Evolutionary conservation across 2,329 filamentous ascomycete species (phyloP).

Genomic region (Cercospora sojina): DNA sequence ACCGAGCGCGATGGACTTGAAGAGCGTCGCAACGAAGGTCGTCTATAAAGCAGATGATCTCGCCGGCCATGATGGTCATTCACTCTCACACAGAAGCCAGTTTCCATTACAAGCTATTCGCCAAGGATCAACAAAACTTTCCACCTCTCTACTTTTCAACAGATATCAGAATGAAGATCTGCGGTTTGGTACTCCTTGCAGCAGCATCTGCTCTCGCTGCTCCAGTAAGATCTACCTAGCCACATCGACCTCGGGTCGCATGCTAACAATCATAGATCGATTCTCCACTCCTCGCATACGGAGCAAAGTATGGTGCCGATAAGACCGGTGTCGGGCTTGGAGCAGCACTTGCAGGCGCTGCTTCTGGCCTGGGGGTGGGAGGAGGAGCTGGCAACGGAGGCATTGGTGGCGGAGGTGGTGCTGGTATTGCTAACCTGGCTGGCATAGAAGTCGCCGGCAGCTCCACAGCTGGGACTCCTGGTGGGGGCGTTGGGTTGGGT

Average conservation of each 20-base stretch:
- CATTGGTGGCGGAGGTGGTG: slow-evolving; percentile 7
- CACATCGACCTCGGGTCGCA: no score
- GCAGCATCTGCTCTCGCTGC: slow-evolving; percentile 9
- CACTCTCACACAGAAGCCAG: background rate
- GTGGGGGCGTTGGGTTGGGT: slow-evolving; percentile 10
- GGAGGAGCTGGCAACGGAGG: slow-evolving; percentile 17
- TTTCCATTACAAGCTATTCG: background rate
- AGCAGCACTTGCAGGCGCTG: background rate
- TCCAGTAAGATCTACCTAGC: background rate
- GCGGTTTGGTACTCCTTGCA: background rate
- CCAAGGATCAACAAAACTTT: background rate
- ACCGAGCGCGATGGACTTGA: background rate
- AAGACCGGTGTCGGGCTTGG: slow-evolving; percentile 10
- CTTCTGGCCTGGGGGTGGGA: slow-evolving; percentile 5
- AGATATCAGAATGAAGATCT: slow-evolving; percentile 2
- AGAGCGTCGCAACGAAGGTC: background rate
- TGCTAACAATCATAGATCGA: background rate
- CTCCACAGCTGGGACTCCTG: slow-evolving; percentile 7
- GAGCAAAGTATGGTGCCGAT: slow-evolving; percentile 1
- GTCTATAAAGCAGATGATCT: background rate
- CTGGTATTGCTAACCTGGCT: slow-evolving; percentile 1
- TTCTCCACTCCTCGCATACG: slow-evolving; percentile 1
- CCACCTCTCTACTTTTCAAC: background rate
- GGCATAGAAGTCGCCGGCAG: background rate
- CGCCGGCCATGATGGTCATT: background rate